These are phyloP conservation scores for Whalleya microplaca DNA, from an alignment of 2,329 filamentous ascomycete species.

Conservation along the genomic window DNA sequence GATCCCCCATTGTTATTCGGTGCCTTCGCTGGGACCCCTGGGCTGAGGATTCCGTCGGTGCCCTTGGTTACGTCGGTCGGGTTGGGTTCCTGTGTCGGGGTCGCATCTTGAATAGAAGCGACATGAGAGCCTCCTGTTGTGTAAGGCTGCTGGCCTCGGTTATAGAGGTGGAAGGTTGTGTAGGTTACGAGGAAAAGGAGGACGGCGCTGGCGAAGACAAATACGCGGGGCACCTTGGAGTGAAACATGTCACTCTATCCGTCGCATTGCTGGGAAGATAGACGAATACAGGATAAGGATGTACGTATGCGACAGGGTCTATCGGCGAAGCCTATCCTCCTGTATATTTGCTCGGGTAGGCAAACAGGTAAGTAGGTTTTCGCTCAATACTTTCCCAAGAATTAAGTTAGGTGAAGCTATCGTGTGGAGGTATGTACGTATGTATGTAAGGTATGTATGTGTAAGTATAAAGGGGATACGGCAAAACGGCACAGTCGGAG, in stretches of 20 bases:
- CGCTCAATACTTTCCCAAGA: too few relatives aligned
- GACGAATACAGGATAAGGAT: neutral
- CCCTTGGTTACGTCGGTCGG: conserved; percentile 1
- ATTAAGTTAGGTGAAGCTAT: too few relatives aligned
- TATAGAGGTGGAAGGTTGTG: conserved; percentile 32
- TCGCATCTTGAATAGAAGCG: conserved; percentile 13
- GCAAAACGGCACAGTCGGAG: too few relatives aligned
- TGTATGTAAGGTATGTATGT: conserved; percentile 12
- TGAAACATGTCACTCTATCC: conserved; percentile 29
- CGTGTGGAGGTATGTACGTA: neutral
- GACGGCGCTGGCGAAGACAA: conserved; percentile 27
- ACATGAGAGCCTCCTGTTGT: conserved; percentile 12
- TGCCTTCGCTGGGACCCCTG: neutral
- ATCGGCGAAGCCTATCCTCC: neutral
- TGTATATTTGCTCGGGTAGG: neutral
- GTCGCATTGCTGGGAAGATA: conserved; percentile 13
- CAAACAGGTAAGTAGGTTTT: too few relatives aligned
- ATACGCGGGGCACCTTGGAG: conserved; percentile 31
- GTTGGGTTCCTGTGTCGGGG: neutral
- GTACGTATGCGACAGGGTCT: neutral
- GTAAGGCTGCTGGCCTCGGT: conserved; percentile 21
- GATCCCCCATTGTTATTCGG: neutral
- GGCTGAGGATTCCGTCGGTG: neutral
- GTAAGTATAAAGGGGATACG: too few relatives aligned
- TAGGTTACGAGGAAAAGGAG: conserved; percentile 32